Conservation (phyloP, 2,329 filamentous ascomycete genomes). For the Colletotrichum eremochloae region DNA sequence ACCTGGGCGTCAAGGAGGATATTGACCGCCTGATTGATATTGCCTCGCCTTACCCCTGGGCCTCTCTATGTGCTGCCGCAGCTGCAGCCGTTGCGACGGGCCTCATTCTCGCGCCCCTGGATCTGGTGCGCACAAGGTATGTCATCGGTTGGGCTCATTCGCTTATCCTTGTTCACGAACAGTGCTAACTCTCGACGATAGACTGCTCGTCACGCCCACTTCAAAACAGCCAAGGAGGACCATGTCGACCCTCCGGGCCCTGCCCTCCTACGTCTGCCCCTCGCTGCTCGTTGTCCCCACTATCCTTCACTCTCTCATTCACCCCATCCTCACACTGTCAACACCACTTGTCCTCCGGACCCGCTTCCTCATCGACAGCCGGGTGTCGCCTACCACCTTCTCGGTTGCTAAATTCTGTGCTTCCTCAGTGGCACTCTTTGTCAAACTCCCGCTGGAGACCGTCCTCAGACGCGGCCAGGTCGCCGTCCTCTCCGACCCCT, state of each 20-base stretch:
- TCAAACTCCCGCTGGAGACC: conserved; percentile 93
- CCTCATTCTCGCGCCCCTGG: conserved; percentile 85
- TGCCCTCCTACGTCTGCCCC: conserved; percentile 83
- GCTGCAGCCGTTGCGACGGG: conserved; percentile 78
- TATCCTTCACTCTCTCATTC: conserved; percentile 85
- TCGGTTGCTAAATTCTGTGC: conserved; percentile 85
- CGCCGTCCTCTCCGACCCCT: conserved; percentile 71
- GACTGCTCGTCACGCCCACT: conserved; percentile 87
- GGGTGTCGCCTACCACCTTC: conserved; percentile 85
- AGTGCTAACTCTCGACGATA: conserved; percentile 51
- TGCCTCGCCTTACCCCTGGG: conserved; percentile 85
- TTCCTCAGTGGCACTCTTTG: conserved; percentile 82
- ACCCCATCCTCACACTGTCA: conserved; percentile 84
- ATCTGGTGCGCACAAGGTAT: conserved; percentile 84
- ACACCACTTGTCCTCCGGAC: conserved; percentile 88
- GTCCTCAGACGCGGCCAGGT: conserved; percentile 91
- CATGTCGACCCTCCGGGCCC: conserved; percentile 79
- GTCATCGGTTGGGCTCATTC: conserved; percentile 49
- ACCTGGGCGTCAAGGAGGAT: conserved; percentile 81
- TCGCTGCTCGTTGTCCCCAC: conserved; percentile 83
- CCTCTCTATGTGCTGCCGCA: conserved; percentile 80
- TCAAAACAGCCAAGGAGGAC: conserved; percentile 81
- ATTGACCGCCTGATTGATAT: conserved; percentile 80
- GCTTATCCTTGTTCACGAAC: neutral
- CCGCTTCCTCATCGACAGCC: conserved; percentile 85